These are phyloP conservation scores for Aspergillus sp. DNA, from an alignment of 2,329 filamentous ascomycete genomes.

Conservation along the genomic window DNA sequence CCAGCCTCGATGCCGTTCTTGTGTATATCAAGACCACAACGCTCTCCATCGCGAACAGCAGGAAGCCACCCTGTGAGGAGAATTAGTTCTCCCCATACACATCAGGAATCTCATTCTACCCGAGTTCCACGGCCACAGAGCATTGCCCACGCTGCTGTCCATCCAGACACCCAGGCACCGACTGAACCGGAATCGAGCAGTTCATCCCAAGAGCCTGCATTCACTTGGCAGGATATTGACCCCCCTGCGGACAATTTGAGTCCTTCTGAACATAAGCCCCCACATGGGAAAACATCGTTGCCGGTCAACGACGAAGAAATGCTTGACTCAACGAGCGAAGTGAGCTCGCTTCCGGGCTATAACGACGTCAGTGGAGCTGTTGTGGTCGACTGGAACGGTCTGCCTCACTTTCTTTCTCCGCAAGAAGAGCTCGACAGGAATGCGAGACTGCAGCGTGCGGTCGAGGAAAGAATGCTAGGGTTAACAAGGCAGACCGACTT, in stretches of 20 bases:
- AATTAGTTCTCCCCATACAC: not conserved
- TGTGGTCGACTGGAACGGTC: constrained; percentile 21
- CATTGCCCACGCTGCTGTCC: not conserved
- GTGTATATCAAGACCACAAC: not conserved
- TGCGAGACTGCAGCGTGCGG: constrained; percentile 15
- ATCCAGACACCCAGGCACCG: not conserved
- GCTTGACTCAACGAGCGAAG: constrained; percentile 2
- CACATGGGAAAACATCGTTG: not conserved
- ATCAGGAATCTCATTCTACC: not conserved
- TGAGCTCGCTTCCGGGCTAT: constrained; percentile 16
- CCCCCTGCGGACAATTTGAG: not conserved
- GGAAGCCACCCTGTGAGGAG: not conserved
- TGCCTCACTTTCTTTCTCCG: constrained; percentile 23
- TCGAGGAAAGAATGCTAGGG: constrained; percentile 25
- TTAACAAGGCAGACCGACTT: constrained; percentile 20
- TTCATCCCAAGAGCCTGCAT: constrained; percentile 6
- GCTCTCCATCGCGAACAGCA: constrained; percentile 1
- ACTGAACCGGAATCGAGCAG: constrained; percentile 1
- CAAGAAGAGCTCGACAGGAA: constrained; percentile 22
- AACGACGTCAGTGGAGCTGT: constrained; percentile 26
- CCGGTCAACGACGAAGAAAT: not conserved
- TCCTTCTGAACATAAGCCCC: not conserved
- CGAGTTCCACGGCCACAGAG: not conserved
- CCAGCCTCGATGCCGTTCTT: constrained; percentile 4
- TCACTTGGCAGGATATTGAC: constrained; percentile 9